Conservation (phyloP, 345 rosid species). For the Bruguiera sexangula region DNA sequence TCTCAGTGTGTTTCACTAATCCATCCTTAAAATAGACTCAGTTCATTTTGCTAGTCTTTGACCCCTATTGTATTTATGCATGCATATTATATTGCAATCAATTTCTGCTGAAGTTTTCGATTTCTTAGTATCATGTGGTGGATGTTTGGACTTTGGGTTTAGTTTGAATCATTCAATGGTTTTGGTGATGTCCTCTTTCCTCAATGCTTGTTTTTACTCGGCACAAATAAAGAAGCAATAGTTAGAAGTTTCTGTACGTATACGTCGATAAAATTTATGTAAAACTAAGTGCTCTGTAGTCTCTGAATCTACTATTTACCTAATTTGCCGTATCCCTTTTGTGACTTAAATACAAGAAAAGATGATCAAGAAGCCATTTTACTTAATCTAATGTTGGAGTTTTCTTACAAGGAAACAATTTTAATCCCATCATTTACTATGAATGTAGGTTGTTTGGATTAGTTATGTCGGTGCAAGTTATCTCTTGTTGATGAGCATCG, state of each 20-base stretch:
- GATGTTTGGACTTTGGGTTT: not conserved
- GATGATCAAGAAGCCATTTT: too few species aligned
- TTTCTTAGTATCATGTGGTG: not conserved
- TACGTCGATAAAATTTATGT: not conserved
- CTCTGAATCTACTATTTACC: too few species aligned
- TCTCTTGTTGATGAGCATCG: too few species aligned
- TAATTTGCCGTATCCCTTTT: too few species aligned
- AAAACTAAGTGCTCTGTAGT: too few species aligned
- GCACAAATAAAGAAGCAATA: not conserved
- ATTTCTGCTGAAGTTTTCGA: not conserved
- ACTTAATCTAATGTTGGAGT: too few species aligned
- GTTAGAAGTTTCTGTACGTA: not conserved
- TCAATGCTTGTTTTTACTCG: not conserved
- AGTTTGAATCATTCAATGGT: conserved; percentile 1
- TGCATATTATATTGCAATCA: conserved; percentile 6
- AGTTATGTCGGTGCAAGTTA: too few species aligned
- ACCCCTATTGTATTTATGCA: not conserved
- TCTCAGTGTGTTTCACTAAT: not conserved
- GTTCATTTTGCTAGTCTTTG: not conserved
- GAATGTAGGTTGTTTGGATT: too few species aligned
- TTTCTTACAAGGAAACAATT: too few species aligned
- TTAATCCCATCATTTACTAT: too few species aligned
- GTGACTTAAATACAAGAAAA: too few species aligned
- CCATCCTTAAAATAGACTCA: too few species aligned
- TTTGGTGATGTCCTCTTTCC: not conserved